Conservation (phyloP, 1,284 basidiomycete species). For the Bjerkandera adusta region DNA sequence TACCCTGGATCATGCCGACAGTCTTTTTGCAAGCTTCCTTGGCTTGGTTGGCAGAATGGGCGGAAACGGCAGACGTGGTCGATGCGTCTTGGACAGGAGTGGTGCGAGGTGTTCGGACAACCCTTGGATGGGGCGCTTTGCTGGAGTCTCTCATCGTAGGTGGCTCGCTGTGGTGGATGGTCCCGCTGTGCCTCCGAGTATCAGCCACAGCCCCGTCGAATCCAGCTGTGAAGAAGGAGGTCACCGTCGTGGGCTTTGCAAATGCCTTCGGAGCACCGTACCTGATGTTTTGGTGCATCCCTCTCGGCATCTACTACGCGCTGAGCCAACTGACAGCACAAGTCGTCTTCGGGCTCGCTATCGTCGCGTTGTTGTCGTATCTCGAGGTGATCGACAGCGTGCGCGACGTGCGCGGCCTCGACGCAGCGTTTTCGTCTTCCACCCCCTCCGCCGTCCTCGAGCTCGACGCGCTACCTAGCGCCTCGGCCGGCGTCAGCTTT, state of each 20-base stretch:
- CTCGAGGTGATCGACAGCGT: slow-evolving; percentile 80
- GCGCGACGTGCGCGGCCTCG: slow-evolving; percentile 65
- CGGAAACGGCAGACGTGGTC: slow-evolving; percentile 52
- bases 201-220: slow-evolving; percentile 23
- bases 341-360: slow-evolving; percentile 61
- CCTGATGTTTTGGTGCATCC: slow-evolving; percentile 74
- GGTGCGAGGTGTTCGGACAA: slow-evolving; percentile 54
- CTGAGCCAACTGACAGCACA: slow-evolving; percentile 83
- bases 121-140: slow-evolving; percentile 60
- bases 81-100: slow-evolving; percentile 38
- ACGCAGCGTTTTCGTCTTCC: slow-evolving; percentile 44
- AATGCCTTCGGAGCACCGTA: slow-evolving; percentile 91
- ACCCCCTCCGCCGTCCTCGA: slow-evolving; percentile 45
- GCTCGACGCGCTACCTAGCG: slow-evolving; percentile 25
- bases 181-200: slow-evolving; percentile 74
- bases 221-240: slow-evolving; percentile 36
- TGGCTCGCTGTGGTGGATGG: slow-evolving; percentile 63
- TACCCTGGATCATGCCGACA: slow-evolving; percentile 57
- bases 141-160: slow-evolving; percentile 51
- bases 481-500: slow-evolving; percentile 48
- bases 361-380: slow-evolving; percentile 67
- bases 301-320: slow-evolving; percentile 65
- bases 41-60: slow-evolving; percentile 83
- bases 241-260: slow-evolving; percentile 83
- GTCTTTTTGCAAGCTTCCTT: slow-evolving; percentile 56